Conservation (phyloP, 306 rosid genomes). For the Citrullus colocynthis region DNA sequence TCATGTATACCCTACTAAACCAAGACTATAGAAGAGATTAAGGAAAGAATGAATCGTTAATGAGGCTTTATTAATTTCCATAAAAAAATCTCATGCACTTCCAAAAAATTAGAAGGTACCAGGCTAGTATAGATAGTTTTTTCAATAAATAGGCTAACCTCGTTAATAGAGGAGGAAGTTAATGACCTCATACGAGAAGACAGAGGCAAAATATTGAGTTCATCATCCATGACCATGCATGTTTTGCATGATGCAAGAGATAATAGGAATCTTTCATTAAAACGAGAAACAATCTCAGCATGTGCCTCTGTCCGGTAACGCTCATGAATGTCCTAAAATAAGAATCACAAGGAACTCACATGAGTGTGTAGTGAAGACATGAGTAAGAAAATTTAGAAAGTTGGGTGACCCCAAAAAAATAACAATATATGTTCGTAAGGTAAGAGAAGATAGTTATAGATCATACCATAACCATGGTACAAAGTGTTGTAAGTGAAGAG, state of each 20-base stretch:
- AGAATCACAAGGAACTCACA: not conserved
- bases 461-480: constrained; percentile 92
- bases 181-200: not conserved
- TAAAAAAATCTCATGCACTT: not conserved
- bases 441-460: not conserved
- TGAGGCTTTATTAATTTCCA: too few relatives aligned
- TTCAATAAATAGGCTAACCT: not conserved
- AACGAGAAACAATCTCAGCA: constrained; percentile 55
- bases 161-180: not conserved
- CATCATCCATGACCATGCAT: constrained; percentile 82
- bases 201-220: constrained; percentile 11
- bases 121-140: not conserved
- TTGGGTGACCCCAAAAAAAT: not conserved
- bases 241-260: constrained; percentile 78
- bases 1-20: too few relatives aligned
- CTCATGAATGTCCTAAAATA: constrained; percentile 75
- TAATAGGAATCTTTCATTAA: constrained; percentile 81
- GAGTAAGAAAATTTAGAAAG: not conserved
- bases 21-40: too few relatives aligned
- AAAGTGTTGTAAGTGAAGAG: constrained; percentile 70
- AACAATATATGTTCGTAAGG: not conserved
- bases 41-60: too few relatives aligned
- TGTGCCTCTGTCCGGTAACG: constrained; percentile 93
- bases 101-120: not conserved
- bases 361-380: not conserved